Percentiles rank a stretch among this genome's conserved stretches.
Evolutionary conservation across 345 rosid genomes (phyloP).

Genomic region (Eutrema yunnanense): DNA sequence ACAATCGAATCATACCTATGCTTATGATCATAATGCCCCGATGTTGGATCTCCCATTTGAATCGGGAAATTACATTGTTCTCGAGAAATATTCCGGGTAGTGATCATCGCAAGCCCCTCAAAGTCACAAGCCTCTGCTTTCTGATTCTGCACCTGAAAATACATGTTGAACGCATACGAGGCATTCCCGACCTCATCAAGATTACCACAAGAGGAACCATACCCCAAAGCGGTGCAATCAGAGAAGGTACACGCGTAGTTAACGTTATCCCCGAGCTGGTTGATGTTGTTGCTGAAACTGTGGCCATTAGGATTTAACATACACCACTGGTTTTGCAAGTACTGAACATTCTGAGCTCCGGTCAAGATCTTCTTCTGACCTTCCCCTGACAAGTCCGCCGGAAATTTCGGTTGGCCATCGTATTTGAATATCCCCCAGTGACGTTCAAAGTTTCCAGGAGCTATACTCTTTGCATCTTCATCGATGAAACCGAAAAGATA

Average conservation of each 20-base stretch:
- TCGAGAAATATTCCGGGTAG: conserved; percentile 51
- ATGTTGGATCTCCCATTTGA: conserved; percentile 40
- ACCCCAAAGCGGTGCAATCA: conserved; percentile 63
- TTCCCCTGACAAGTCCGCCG: conserved; percentile 57
- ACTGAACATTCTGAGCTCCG: conserved; percentile 54
- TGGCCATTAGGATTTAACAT: conserved; percentile 55
- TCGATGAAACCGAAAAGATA: conserved; percentile 77
- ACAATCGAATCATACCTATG: background rate
- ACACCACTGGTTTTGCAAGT: conserved; percentile 70
- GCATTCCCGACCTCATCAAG: conserved; percentile 59
- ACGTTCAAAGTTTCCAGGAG: conserved; percentile 87
- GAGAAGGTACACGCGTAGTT: conserved; percentile 59
- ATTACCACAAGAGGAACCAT: conserved; percentile 57
- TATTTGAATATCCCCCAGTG: conserved; percentile 85
- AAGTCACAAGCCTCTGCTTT: conserved; percentile 57
- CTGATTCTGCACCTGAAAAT: conserved; percentile 63
- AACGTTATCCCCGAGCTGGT: conserved; percentile 53
- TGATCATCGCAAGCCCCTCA: conserved; percentile 47
- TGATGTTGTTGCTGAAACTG: conserved; percentile 43
- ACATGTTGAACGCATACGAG: conserved; percentile 68
- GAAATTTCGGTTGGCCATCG: conserved; percentile 82
- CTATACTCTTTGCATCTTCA: conserved; percentile 82
- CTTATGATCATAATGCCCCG: conserved; percentile 14
- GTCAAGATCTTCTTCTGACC: conserved; percentile 48
- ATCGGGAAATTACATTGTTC: conserved; percentile 59